Percentiles rank a stretch among this genome's conserved stretches.
Evolutionary conservation across 83 land plant species (phyloP).

Genomic region (Thuja plicata): DNA sequence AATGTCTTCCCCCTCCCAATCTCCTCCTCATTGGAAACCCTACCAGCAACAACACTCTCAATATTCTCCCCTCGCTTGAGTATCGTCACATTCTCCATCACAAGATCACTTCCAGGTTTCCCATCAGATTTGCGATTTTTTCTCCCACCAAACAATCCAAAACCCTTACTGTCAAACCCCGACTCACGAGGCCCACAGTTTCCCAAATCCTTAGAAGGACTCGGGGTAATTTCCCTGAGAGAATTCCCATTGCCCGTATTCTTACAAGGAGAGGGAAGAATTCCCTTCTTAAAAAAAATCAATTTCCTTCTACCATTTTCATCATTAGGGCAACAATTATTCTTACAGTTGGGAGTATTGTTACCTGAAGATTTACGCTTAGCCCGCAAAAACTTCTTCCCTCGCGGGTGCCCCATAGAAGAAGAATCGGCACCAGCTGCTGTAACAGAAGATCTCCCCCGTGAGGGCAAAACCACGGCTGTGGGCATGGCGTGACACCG

Average conservation of each 20-base stretch:
- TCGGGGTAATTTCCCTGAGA: not conserved
- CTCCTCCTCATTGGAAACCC: not conserved
- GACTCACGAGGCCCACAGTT: not conserved
- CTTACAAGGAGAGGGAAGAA: not conserved
- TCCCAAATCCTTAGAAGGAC: not conserved
- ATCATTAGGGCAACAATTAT: not conserved
- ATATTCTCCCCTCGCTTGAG: conserved; percentile 10
- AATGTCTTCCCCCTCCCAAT: not conserved
- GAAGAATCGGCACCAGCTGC: not conserved
- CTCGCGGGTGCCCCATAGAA: not conserved
- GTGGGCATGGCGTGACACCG: not conserved
- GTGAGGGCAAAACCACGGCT: not conserved
- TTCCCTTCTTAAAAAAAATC: not conserved
- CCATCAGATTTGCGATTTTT: not conserved
- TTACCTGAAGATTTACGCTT: conserved; percentile 2
- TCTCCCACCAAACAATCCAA: not conserved
- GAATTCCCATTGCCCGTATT: not conserved
- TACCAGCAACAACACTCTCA: not conserved
- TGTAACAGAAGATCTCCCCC: not conserved
- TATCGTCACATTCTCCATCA: conserved; percentile 4
- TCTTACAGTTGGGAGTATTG: not conserved
- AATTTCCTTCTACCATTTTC: not conserved
- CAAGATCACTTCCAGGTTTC: not conserved
- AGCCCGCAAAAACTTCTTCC: not conserved
- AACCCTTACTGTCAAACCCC: not conserved